phyloP scores from a whole-genome alignment of 2,329 filamentous ascomycete genomes.

The Hirsutella thompsonii region DNA sequence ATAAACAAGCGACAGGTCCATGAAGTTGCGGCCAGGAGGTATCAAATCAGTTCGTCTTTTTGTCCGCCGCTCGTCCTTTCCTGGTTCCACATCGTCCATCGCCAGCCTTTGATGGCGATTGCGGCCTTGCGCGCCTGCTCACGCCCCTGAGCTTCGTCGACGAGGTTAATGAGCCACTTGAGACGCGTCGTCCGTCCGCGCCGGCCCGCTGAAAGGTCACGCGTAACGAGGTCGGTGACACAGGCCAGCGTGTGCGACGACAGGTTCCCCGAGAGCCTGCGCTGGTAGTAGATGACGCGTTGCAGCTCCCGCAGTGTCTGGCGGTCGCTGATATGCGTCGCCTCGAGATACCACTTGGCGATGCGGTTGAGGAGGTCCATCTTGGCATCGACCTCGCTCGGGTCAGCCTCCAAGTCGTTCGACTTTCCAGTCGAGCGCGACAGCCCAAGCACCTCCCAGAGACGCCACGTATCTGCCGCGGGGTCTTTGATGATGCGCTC shows the following conservation, averaged over 20 bases:
- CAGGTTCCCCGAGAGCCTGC: conserved; percentile 9
- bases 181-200: conserved; percentile 18
- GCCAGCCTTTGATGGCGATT: conserved; percentile 12
- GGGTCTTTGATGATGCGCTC: conserved; percentile 20
- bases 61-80: neutral
- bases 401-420: neutral
- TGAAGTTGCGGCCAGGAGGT: too few relatives aligned
- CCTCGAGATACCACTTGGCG: conserved; percentile 15
- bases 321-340: conserved; percentile 14
- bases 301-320: conserved; percentile 17
- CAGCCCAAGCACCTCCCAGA: conserved; percentile 17
- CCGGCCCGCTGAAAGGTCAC: conserved; percentile 20
- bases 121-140: conserved; percentile 8
- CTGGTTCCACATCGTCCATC: conserved; percentile 6
- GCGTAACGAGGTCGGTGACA: conserved; percentile 14
- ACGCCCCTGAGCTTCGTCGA: conserved; percentile 9
- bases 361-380: conserved; percentile 17
- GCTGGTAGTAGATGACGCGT: conserved; percentile 13
- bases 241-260: conserved; percentile 13
- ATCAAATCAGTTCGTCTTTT: too few relatives aligned
- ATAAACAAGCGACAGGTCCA: too few relatives aligned
- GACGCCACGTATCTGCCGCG: conserved; percentile 7
- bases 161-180: conserved; percentile 15
- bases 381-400: conserved; percentile 9
- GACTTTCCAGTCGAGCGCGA: neutral